phyloP scores from a whole-genome alignment of 1,139 yeast genomes.

The Taphrina confusa region DNA sequence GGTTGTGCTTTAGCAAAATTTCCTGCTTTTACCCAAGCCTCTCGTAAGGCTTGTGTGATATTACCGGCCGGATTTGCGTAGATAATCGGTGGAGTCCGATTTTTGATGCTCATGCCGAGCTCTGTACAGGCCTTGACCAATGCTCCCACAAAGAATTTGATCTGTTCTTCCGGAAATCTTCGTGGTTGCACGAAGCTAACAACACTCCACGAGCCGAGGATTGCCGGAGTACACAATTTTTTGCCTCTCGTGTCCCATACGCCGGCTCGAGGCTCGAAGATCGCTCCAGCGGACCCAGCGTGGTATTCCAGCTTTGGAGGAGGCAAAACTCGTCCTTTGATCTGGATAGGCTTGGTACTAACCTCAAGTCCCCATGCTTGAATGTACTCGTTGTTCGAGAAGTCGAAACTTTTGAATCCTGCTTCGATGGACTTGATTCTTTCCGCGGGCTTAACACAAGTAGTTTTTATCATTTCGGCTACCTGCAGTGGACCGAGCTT shows the following conservation, averaged over 20 bases:
- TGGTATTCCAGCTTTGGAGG: conserved; percentile 37
- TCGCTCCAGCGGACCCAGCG: conserved; percentile 5
- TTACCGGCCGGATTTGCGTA: conserved; percentile 24
- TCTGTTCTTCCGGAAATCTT: conserved; percentile 7
- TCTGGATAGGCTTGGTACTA: conserved; percentile 26
- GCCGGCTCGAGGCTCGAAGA: conserved; percentile 36
- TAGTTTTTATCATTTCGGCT: conserved; percentile 35
- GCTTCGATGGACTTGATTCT: conserved; percentile 25
- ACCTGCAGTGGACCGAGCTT: conserved; percentile 37
- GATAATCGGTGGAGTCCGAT: conserved; percentile 28
- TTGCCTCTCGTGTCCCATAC: conserved; percentile 37
- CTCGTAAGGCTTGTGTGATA: conserved; percentile 19
- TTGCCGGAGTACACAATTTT: conserved; percentile 4
- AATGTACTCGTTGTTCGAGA: conserved; percentile 36
- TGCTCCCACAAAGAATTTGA: not conserved
- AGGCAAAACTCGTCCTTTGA: conserved; percentile 38
- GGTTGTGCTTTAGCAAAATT: conserved; percentile 36
- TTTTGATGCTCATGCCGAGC: conserved; percentile 23
- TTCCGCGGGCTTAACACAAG: conserved; percentile 23
- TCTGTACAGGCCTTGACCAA: conserved; percentile 3
- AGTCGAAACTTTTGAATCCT: conserved; percentile 30
- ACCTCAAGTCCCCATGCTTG: conserved; percentile 36
- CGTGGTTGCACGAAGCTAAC: conserved; percentile 34
- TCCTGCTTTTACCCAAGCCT: conserved; percentile 35
- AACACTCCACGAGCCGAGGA: conserved; percentile 36